Base-by-base conservation (phyloP, 2,329 filamentous ascomycete species). In the Fusarium nelsonii region DNA sequence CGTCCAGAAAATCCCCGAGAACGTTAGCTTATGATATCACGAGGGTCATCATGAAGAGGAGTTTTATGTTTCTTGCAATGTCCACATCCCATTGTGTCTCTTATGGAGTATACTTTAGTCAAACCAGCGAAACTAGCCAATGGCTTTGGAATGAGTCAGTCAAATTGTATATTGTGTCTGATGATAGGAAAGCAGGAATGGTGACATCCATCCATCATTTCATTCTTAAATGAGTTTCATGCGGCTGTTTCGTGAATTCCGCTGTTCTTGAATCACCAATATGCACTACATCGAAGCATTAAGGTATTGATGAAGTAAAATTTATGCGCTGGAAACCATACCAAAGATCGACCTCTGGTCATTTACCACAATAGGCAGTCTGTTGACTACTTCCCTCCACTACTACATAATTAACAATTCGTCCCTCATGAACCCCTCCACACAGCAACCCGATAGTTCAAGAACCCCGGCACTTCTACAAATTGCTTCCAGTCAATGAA, bases 21-120 rank as follows among this genome's bases (percentile, higher is more conserved):
- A 61, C 63, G 53, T 71, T 64, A 65, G 62, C 41, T 60, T 65
- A 74, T 73, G 71, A 72, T 72, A 70, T 73, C 64, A 73, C 65
- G 63, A 72, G 64, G 58, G 39, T 62, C 60, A 58, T 72, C 64
- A 67, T 63, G 70, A 70, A 65, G 69, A 71, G 72, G 72, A 69
- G 66, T 72, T 70, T 58, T 45, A 60, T 70, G 67, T 60, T 70
- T 70, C 62, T 66, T 59, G 57, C 33, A 46, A 36, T 33, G 41
- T 32, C 54, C 44, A 28, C 54, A 49, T 54, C 26, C 46, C 39
- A 49, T 64, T 51, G 48, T 12, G 28, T 16, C 43, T 54, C 41
- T 39, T 34, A 18, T 23, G n/a, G 23, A 45, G 41, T 43, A 23
- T 37, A 30, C 18, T 20, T 41, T 37, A 46, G 36, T 18, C 28